Evolutionary conservation across 2,329 filamentous ascomycete genomes (phyloP).

Genomic region (Colletotrichum cordylinicola): DNA sequence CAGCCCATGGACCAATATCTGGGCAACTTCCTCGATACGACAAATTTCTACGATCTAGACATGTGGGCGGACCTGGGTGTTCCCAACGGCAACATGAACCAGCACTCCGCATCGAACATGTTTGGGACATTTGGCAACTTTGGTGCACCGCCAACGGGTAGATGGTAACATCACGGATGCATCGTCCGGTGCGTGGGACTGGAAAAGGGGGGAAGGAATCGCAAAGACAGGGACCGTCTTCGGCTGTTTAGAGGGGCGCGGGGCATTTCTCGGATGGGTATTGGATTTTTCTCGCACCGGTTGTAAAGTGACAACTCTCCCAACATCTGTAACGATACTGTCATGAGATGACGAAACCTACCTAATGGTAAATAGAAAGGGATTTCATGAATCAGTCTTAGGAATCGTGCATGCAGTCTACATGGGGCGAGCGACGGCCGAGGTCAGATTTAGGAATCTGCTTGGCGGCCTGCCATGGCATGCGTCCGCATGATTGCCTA

Average conservation of each 20-base stretch:
- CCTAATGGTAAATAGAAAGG: slow-evolving; percentile 14
- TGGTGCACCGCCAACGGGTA: slow-evolving; percentile 14
- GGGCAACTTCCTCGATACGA: slow-evolving; percentile 48
- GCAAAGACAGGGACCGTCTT: neutral
- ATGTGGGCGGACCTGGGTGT: slow-evolving; percentile 39
- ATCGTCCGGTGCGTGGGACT: neutral
- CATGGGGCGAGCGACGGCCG: neutral
- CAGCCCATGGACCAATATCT: slow-evolving; percentile 48
- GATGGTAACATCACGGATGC: slow-evolving; percentile 2
- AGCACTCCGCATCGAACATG: slow-evolving; percentile 15
- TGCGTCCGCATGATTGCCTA: neutral
- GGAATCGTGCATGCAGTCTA: neutral
- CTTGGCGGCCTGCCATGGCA: neutral
- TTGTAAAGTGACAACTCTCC: slow-evolving; percentile 13
- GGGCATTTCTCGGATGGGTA: neutral
- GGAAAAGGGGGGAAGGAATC: neutral
- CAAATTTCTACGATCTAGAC: slow-evolving; percentile 49
- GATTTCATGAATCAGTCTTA: neutral
- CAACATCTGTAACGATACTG: slow-evolving; percentile 16
- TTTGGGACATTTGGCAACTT: slow-evolving; percentile 23
- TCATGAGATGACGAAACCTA: slow-evolving; percentile 17
- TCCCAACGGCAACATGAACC: slow-evolving; percentile 9
- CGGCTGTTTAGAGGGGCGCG: neutral
- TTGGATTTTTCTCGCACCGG: neutral
- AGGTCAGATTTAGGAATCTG: neutral